Conservation (phyloP, 805 yeast species). For the Saccharomycopsis microspora region DNA sequence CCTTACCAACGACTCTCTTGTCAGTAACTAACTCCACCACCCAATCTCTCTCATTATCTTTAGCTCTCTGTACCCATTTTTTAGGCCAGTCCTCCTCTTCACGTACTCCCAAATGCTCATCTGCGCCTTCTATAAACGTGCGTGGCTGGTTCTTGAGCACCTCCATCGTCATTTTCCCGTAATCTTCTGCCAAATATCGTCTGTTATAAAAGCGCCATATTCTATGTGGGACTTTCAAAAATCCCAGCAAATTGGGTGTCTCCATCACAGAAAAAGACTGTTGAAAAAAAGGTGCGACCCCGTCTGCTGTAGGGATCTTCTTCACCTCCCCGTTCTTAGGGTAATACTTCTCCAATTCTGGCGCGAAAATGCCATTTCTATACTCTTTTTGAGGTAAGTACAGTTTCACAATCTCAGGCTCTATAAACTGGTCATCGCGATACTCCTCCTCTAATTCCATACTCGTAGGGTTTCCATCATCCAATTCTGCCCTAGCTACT, state of each 20-base stretch:
- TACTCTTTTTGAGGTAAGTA: slow-evolving; percentile 55
- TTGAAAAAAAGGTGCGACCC: slow-evolving; percentile 50
- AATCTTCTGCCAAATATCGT: slow-evolving; percentile 58
- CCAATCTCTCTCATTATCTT: slow-evolving; percentile 78
- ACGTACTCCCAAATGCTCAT: slow-evolving; percentile 30
- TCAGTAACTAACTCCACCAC: slow-evolving; percentile 63
- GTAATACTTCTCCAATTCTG: slow-evolving; percentile 36
- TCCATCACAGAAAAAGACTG: slow-evolving; percentile 74
- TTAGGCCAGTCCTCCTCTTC: slow-evolving; percentile 87
- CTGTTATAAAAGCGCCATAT: slow-evolving; percentile 69
- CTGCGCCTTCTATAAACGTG: slow-evolving; percentile 37
- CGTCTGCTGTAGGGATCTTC: slow-evolving; percentile 21
- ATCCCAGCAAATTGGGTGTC: slow-evolving; percentile 71
- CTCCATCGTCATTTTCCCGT: slow-evolving; percentile 43
- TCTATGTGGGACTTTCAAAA: slow-evolving; percentile 62
- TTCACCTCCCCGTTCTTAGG: slow-evolving; percentile 18
- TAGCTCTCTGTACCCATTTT: slow-evolving; percentile 73
- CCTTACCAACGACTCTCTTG: slow-evolving; percentile 43
- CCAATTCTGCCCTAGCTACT: slow-evolving; percentile 11
- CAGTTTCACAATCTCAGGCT: slow-evolving; percentile 31
- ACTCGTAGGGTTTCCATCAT: slow-evolving; percentile 14
- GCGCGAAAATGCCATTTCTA: slow-evolving; percentile 38
- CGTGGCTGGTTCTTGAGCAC: slow-evolving; percentile 36
- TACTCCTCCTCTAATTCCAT: slow-evolving; percentile 13
- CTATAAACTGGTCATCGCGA: slow-evolving; percentile 11